A percentile compares a stretch with the other conserved stretches of the same genome.
Conservation (phyloP, 1,284 basidiomycete genomes). For the Nidula niveotomentosa region DNA sequence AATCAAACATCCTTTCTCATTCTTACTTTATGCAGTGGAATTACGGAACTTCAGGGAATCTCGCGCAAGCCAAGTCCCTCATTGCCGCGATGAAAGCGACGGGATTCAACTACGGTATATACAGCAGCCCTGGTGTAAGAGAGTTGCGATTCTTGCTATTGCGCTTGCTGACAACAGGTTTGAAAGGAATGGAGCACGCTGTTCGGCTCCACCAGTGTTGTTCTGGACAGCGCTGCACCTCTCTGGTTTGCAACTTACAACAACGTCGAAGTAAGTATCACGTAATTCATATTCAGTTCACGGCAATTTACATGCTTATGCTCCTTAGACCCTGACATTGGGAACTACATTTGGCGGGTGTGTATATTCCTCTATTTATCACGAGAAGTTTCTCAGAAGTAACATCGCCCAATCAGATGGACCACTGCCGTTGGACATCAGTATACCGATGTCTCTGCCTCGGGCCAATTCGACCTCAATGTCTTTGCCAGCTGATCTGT, state of each 20-base stretch:
- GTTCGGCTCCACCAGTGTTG: conserved; percentile 16
- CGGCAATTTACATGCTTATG: background rate
- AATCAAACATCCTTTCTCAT: no score
- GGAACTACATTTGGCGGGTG: conserved; percentile 18
- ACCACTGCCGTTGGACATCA: conserved; percentile 18
- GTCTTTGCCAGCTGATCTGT: conserved; percentile 11
- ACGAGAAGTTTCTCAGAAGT: background rate
- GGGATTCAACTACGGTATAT: conserved; percentile 20
- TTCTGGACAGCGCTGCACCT: conserved; percentile 16
- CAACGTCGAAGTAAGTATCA: conserved; percentile 13
- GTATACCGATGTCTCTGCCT: conserved; percentile 18
- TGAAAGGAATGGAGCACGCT: conserved; percentile 19
- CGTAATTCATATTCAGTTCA: background rate
- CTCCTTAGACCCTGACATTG: conserved; percentile 12
- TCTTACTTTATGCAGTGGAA: conserved; percentile 13
- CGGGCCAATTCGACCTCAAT: conserved; percentile 18
- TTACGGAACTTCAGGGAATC: conserved; percentile 19
- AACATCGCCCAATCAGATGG: conserved; percentile 12
- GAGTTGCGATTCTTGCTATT: background rate
- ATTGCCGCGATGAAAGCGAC: conserved; percentile 19
- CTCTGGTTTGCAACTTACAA: conserved; percentile 23
- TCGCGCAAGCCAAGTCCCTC: conserved; percentile 14
- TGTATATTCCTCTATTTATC: conserved; percentile 1
- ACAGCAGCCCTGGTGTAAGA: conserved; percentile 19
- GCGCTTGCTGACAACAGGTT: no score